phyloP scores from a whole-genome alignment of 2,329 filamentous ascomycete species.

The Sclerotinia nivalis region DNA sequence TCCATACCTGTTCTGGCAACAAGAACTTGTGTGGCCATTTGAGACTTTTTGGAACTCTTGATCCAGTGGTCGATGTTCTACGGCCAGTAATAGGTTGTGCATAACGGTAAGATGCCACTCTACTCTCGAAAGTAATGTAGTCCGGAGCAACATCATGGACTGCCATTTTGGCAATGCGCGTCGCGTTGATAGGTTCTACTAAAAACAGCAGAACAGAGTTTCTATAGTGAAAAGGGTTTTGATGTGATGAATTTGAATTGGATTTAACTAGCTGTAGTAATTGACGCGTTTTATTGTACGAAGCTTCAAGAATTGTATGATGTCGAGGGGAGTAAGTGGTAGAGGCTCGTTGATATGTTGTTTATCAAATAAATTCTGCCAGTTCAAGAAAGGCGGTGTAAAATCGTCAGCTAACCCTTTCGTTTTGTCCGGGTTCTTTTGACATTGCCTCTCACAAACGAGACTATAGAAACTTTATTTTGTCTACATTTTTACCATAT shows the following conservation, averaged over 20 bases:
- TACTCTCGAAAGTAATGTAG: slow-evolving; percentile 69
- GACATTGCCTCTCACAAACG: background rate
- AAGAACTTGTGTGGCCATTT: slow-evolving; percentile 79
- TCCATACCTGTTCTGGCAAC: slow-evolving; percentile 60
- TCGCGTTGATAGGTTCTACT: slow-evolving; percentile 6
- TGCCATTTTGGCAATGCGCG: slow-evolving; percentile 32
- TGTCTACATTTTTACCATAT: background rate
- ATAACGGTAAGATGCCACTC: slow-evolving; percentile 76
- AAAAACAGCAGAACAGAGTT: too few species aligned
- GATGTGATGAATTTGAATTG: background rate
- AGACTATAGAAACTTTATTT: background rate
- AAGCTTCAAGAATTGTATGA: slow-evolving; percentile 6
- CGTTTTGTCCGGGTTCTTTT: too few species aligned
- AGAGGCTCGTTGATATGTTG: background rate
- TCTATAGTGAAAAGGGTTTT: background rate
- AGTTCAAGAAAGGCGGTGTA: background rate
- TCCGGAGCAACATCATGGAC: slow-evolving; percentile 43
- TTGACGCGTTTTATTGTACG: slow-evolving; percentile 8
- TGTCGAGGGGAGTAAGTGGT: slow-evolving; percentile 7
- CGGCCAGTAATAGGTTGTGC: slow-evolving; percentile 65
- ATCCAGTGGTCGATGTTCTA: slow-evolving; percentile 64
- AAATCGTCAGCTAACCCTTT: background rate
- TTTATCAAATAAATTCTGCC: slow-evolving; percentile 19
- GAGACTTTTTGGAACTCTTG: slow-evolving; percentile 57
- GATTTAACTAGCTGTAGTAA: background rate